Base-by-base conservation (phyloP, 805 yeast species). In the Suhomyces faveliae region DNA sequence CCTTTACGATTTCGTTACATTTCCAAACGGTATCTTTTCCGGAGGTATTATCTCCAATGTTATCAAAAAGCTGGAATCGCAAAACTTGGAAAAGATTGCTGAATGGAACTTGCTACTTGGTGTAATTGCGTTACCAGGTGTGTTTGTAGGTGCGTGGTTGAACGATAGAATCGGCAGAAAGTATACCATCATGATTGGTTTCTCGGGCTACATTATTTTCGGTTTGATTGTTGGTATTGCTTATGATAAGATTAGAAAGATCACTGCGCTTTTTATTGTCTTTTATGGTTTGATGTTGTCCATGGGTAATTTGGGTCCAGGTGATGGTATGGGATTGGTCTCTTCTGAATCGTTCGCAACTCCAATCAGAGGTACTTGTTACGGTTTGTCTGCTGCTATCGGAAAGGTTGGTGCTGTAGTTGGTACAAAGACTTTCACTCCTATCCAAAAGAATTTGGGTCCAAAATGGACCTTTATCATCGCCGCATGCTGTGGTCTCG, bases 381-480 rank as follows among this genome's bases (percentile, higher is more conserved):
- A 87, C 57, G 92, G 92, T 33, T 55, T 87, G 19, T 77, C 86
- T 41, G 94, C 94, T 33, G 94, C 91, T 3, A 70, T 85, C 42
- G 94, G 94, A 48, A 87, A 87, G 64, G 85, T 84, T 21, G 95
- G 94, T 48, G 94, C 92, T n/a, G 90, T 85, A 19, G 82, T 85
- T 17, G 94, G 94, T 23, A 85, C 90, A 20, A 79, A 83, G 61
- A 77, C 78, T 13, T 87, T 87, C 67, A 79, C 83, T 8, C 86
- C 89, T 13, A 85, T 87, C 54, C 81, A 83, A 65, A 64, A 58
- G 35, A 64, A 84, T 59, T 70, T 84, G 52, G 94, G 94, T 29
- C 71, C 79, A 56, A 70, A 70, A 50, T 87, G 89, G 88, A 86
- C 92, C 5, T 87, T 87, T 58, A 86, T 87, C 54, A 84, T 87